phyloP scores from a whole-genome alignment of 1,284 basidiomycete species.

The Heterobasidion irregulare region DNA sequence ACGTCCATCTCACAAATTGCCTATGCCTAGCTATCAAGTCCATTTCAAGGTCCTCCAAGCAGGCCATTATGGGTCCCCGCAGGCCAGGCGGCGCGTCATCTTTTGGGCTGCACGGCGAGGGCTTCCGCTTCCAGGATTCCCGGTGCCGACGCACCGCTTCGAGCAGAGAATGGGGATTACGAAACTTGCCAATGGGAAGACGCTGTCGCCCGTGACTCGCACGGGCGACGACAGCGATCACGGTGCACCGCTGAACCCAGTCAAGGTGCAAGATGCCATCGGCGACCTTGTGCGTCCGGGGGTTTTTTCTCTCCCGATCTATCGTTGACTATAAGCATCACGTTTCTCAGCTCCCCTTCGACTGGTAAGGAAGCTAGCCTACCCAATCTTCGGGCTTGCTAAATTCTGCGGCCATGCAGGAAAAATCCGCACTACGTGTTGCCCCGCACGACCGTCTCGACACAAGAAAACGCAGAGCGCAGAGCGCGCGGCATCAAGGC shows the following conservation, averaged over 20 bases:
- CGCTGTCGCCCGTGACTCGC: conserved; percentile 30
- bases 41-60: conserved; percentile 58
- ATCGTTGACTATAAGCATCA: neutral
- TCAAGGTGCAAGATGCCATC: conserved; percentile 57
- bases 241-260: conserved; percentile 46
- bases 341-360: conserved; percentile 7
- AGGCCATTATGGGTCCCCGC: conserved; percentile 61
- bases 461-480: conserved; percentile 21
- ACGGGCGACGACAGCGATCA: conserved; percentile 22
- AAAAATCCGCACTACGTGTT: neutral
- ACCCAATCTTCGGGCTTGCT: neutral
- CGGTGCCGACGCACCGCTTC: conserved; percentile 51
- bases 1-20: neutral
- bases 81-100: conserved; percentile 56
- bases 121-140: conserved; percentile 48
- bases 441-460: neutral
- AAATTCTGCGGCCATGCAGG: neutral
- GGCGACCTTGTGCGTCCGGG: conserved; percentile 43
- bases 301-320: neutral
- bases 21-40: conserved; percentile 49
- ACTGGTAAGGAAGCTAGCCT: conserved; percentile 3
- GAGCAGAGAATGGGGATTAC: conserved; percentile 3
- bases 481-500: conserved; percentile 26
- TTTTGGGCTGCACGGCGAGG: conserved; percentile 56
- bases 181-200: conserved; percentile 27